Percentiles rank a stretch among this genome's conserved stretches.
Evolutionary conservation across 2,329 filamentous ascomycete species (phyloP).

Genomic region (Moelleriella libera): DNA sequence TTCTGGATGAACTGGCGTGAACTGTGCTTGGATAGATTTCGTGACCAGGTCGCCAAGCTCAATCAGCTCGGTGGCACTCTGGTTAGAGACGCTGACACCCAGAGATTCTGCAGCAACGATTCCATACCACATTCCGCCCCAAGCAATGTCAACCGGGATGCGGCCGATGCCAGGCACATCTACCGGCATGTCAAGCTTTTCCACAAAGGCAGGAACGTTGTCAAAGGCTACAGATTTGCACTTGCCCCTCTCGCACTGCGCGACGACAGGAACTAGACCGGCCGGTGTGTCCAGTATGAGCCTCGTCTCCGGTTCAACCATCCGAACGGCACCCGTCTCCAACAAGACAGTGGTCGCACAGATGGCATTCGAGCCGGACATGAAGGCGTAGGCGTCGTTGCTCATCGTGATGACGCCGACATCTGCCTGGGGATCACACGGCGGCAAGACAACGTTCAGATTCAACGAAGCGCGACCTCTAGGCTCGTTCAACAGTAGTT

Average conservation of each 20-base stretch:
- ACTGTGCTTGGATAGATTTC: constrained; percentile 17
- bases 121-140: constrained; percentile 30
- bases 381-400: constrained; percentile 24
- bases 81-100: constrained; percentile 18
- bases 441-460: constrained; percentile 24
- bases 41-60: constrained; percentile 28
- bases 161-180: constrained; percentile 24
- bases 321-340: constrained; percentile 30
- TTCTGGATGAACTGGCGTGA: constrained; percentile 25
- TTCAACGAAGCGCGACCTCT: constrained; percentile 26
- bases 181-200: constrained; percentile 21
- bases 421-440: constrained; percentile 27
- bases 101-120: constrained; percentile 24
- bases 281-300: constrained; percentile 28
- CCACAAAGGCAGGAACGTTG: constrained; percentile 29
- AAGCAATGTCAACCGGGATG: constrained; percentile 27
- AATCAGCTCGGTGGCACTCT: constrained; percentile 19
- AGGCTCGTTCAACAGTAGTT: constrained; percentile 30
- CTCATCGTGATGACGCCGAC: constrained; percentile 32
- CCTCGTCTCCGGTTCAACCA: constrained; percentile 27
- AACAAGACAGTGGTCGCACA: constrained; percentile 27
- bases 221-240: constrained; percentile 28
- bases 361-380: constrained; percentile 30
- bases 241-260: constrained; percentile 25
- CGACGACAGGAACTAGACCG: constrained; percentile 24